phyloP scores from a whole-genome alignment of 441 rosid species.

The Brassica balearica region DNA sequence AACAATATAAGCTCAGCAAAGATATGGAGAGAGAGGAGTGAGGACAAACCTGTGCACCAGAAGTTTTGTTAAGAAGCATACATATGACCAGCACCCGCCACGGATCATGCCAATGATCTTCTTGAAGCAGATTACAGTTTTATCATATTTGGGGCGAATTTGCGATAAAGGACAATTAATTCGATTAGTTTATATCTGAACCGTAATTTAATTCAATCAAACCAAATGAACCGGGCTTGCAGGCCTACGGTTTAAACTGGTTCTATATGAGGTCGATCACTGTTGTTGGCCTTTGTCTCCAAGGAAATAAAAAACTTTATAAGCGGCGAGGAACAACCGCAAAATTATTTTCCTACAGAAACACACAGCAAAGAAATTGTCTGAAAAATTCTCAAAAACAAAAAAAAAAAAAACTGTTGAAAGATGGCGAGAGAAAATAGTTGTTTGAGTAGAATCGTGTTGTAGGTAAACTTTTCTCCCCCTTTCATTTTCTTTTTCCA shows the following conservation, averaged over 20 bases:
- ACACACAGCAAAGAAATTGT: not conserved
- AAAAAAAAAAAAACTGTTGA: not conserved
- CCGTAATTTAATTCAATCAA: not conserved
- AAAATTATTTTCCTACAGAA: slow-evolving; percentile 9
- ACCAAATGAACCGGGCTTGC: not conserved
- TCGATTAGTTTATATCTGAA: not conserved
- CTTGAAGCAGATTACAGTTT: slow-evolving; percentile 57
- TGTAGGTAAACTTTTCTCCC: slow-evolving; percentile 56
- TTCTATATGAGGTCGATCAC: slow-evolving; percentile 24
- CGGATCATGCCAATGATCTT: slow-evolving; percentile 72
- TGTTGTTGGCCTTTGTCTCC: slow-evolving; percentile 9
- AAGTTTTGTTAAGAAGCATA: slow-evolving; percentile 78
- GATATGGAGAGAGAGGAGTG: not conserved
- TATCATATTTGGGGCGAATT: no score
- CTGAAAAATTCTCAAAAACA: not conserved
- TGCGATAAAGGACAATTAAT: not conserved
- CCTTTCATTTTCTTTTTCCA: not conserved
- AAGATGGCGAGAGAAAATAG: slow-evolving; percentile 76
- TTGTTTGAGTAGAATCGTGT: slow-evolving; percentile 79
- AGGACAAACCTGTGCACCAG: slow-evolving; percentile 62
- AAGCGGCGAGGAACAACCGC: slow-evolving; percentile 27
- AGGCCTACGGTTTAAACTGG: slow-evolving; percentile 30
- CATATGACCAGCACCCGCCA: slow-evolving; percentile 84
- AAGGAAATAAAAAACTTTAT: slow-evolving; percentile 23
- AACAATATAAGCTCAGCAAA: not conserved